These are phyloP conservation scores for Logfia minima DNA, from an alignment of 129 eudicot genomes.

Conservation along the genomic window DNA sequence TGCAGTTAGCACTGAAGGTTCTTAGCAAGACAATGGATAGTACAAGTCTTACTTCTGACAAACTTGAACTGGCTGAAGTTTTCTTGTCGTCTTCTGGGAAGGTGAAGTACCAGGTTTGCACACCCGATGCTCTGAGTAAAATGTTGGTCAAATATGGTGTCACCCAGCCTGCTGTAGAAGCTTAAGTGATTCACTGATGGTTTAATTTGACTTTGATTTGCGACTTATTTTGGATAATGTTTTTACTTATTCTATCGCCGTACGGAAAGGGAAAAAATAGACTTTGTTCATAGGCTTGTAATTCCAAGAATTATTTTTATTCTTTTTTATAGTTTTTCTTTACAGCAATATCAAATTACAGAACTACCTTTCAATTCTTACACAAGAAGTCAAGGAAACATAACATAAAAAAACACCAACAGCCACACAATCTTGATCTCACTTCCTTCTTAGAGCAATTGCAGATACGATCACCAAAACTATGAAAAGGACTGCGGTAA, in stretches of 20 bases:
- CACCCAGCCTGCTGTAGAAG: conserved; percentile 65
- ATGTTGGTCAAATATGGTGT: conserved; percentile 57
- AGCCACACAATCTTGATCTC: conserved; percentile 3
- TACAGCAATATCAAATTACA: conserved; percentile 10
- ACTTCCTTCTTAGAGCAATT: conserved; percentile 51
- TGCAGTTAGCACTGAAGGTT: conserved; percentile 75
- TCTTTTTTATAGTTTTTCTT: background rate
- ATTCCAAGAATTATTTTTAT: background rate
- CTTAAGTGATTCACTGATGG: conserved; percentile 22
- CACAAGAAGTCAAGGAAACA: conserved; percentile 4
- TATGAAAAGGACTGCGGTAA: conserved; percentile 54
- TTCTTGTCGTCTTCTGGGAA: conserved; percentile 60
- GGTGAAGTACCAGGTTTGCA: conserved; percentile 72
- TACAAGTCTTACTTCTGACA: conserved; percentile 81
- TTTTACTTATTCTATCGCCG: background rate
- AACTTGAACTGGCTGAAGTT: conserved; percentile 81
- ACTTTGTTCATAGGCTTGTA: background rate
- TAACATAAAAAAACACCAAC: background rate
- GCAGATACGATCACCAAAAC: conserved; percentile 68
- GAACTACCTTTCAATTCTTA: conserved; percentile 11
- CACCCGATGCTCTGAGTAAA: conserved; percentile 58
- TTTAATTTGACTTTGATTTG: too few species aligned
- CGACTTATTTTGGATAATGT: background rate
- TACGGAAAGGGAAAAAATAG: background rate
- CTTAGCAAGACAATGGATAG: conserved; percentile 90